Conservation (phyloP, 768 basidiomycete species). For the Xerocomus potaroensis region DNA sequence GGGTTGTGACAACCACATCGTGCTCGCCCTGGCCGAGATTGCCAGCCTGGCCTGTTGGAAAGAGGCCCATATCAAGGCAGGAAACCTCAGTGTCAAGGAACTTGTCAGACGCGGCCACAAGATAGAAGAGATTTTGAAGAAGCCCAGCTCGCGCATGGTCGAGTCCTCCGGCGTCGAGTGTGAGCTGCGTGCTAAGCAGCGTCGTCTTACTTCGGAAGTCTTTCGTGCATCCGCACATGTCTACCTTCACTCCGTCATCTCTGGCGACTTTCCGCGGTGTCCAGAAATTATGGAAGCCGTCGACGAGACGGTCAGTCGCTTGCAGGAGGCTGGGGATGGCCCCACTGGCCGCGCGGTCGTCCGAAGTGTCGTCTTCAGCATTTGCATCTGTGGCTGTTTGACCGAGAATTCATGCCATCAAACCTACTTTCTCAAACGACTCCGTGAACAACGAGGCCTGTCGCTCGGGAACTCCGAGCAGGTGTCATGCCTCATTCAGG, state of each 20-base stretch:
- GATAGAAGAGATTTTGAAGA: constrained; percentile 43
- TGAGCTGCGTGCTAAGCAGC: constrained; percentile 35
- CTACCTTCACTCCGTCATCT: constrained; percentile 74
- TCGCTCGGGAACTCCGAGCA: constrained; percentile 63
- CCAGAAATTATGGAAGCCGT: constrained; percentile 58
- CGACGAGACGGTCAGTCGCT: constrained; percentile 46
- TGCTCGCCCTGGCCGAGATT: constrained; percentile 76
- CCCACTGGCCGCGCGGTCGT: constrained; percentile 51
- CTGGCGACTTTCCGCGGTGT: constrained; percentile 64
- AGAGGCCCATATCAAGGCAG: constrained; percentile 32
- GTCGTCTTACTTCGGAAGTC: constrained; percentile 48
- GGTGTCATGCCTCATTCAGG: constrained; percentile 48
- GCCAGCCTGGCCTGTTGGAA: constrained; percentile 68
- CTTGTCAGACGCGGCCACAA: constrained; percentile 51
- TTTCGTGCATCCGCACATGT: constrained; percentile 74
- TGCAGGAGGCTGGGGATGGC: constrained; percentile 36
- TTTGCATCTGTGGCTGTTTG: constrained; percentile 69
- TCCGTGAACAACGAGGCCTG: constrained; percentile 49
- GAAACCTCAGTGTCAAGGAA: constrained; percentile 54
- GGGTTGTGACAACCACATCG: constrained; percentile 78
- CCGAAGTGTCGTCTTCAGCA: constrained; percentile 73
- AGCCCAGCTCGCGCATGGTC: constrained; percentile 7
- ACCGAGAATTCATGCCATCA: constrained; percentile 48
- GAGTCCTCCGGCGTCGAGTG: constrained; percentile 3
- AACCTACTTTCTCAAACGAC: constrained; percentile 38